These are phyloP conservation scores for Piloderma croceum DNA, from an alignment of 768 basidiomycete genomes.

Conservation along the genomic window DNA sequence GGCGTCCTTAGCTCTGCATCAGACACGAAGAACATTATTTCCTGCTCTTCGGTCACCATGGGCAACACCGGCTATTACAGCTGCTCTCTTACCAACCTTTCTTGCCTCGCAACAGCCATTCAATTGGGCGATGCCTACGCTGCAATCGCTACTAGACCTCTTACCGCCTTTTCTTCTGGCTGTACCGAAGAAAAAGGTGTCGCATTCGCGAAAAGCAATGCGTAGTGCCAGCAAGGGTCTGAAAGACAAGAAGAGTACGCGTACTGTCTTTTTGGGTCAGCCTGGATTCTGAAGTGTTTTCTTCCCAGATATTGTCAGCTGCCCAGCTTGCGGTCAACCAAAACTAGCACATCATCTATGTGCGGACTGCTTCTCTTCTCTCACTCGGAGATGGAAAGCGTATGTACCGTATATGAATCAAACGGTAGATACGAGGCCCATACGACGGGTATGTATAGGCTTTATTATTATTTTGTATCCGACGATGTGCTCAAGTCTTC, in stretches of 20 bases:
- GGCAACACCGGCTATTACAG: conserved; percentile 9
- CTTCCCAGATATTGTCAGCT: conserved; percentile 75
- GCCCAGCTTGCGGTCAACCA: conserved; percentile 82
- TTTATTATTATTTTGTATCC: too few species aligned
- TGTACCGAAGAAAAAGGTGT: conserved; percentile 90
- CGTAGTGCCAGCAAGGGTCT: conserved; percentile 89
- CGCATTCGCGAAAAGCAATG: conserved; percentile 94
- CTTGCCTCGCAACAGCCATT: conserved; percentile 24
- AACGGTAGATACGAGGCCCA: too few species aligned
- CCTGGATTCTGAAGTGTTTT: conserved; percentile 4
- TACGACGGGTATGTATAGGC: too few species aligned
- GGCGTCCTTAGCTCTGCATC: conserved; percentile 36
- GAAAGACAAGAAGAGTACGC: conserved; percentile 83
- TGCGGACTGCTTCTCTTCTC: conserved; percentile 67
- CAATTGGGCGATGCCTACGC: conserved; percentile 32
- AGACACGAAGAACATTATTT: conserved; percentile 24
- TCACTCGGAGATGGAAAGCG: conserved; percentile 60
- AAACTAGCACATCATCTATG: conserved; percentile 90
- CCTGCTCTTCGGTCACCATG: conserved; percentile 22
- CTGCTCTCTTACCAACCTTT: conserved; percentile 15
- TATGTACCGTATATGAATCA: too few species aligned
- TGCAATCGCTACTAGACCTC: conserved; percentile 58
- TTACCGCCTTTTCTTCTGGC: conserved; percentile 86
- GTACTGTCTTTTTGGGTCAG: not conserved
- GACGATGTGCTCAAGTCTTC: too few species aligned